phyloP scores from a whole-genome alignment of 495 filamentous ascomycete genomes.

The Annulohypoxylon maeteangense region DNA sequence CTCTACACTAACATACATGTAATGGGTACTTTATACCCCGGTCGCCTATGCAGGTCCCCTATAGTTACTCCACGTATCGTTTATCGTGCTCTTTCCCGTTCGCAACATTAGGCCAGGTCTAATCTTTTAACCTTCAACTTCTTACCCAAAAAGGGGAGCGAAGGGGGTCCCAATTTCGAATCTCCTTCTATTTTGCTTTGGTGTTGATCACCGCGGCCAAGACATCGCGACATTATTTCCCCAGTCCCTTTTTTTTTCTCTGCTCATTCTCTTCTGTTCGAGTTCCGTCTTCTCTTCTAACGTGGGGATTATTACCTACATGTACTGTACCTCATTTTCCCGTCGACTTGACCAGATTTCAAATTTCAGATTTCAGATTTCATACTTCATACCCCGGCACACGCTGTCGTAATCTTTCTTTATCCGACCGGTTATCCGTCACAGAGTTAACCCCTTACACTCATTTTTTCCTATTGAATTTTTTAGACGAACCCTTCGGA shows the following conservation, averaged over 20 bases:
- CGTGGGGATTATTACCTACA: not conserved
- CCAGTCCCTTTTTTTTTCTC: slow-evolving; percentile 22
- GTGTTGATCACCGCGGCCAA: slow-evolving; percentile 43
- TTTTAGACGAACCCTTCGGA: not conserved
- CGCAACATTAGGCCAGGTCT: slow-evolving; percentile 12
- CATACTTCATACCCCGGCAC: slow-evolving; percentile 7
- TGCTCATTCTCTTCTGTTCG: slow-evolving; percentile 8
- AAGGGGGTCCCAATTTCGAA: slow-evolving; percentile 39
- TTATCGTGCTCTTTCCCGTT: slow-evolving; percentile 22
- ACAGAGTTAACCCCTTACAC: slow-evolving; percentile 26
- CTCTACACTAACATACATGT: slow-evolving; percentile 12
- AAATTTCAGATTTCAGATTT: slow-evolving; percentile 7
- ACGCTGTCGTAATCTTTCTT: slow-evolving; percentile 40
- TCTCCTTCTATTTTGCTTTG: slow-evolving; percentile 31
- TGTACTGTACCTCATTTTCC: slow-evolving; percentile 2
- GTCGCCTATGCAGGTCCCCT: slow-evolving; percentile 21
- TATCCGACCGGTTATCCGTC: slow-evolving; percentile 39
- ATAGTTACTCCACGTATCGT: slow-evolving; percentile 24
- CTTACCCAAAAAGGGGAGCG: slow-evolving; percentile 29
- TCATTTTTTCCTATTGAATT: slow-evolving; percentile 18
- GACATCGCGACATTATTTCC: slow-evolving; percentile 41
- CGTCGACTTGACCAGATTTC: slow-evolving; percentile 14
- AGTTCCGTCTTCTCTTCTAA: not conserved
- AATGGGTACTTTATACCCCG: slow-evolving; percentile 18
- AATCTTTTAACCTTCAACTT: slow-evolving; percentile 40